Evolutionary conservation across 441 rosid genomes (phyloP), one percentile per base, ranked within the genome.

Genomic region (Corymbia calophylla): DNA sequence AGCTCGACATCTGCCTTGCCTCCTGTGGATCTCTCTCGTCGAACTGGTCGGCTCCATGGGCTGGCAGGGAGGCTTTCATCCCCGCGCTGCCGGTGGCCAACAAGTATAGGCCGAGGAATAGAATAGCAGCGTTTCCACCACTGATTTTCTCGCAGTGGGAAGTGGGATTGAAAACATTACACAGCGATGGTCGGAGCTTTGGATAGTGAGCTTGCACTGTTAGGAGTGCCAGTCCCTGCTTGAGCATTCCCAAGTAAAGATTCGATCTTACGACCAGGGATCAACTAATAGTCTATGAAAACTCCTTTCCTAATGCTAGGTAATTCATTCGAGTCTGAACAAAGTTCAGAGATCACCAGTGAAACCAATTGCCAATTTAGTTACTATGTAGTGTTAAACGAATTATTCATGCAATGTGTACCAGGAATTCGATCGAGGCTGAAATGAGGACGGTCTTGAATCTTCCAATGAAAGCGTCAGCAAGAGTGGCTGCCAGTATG

Each of bases 21-120:
- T 96, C 96, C 88, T 11, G 44, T 2, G 93, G 91, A 89, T 95
- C 94, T 89, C 91, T 92, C 64, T 92, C 94, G 9, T 95, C 93
- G 49, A 94, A 94, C 70, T 95, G 96, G 90, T 94, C 95, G 2
- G 97, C 95, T 1, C 97, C 96, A 82, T 93, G 94, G 15, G 96
- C 21, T 8, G 95, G 95, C 51, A 95, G 60, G 13, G 93, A 84
- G 19, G 96, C 97, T 92, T 93, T 95, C 87, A 92, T 88, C 31
- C 97, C 95, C 18, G 90, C 93, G 8, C 84, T 53, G n/a, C 97
- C 96, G 2, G 87, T 48, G 18, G 96, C 95, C 31, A 94, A 88
- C 92, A 95, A 53, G 95, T 94, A 94, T 21, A 95, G 92, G 21
- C 91, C 89, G 14, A 88, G 14, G 80, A 92, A 95, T 70, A 96